Base-by-base conservation (phyloP, 2,329 filamentous ascomycete species). In the Ophiostoma tasmaniense region DNA sequence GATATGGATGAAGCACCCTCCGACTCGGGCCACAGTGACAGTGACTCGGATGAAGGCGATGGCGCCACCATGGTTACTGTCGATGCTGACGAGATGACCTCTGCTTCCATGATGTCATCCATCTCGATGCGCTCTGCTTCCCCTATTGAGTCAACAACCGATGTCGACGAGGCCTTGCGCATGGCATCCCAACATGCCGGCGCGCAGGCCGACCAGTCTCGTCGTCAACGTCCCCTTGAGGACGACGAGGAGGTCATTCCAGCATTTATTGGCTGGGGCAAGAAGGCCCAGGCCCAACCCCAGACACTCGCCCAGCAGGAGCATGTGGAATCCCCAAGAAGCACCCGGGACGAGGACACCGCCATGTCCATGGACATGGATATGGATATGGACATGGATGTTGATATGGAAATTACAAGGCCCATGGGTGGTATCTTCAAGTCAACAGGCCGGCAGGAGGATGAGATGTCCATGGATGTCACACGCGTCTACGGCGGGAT, bases 391-490 rank as follows among this genome's bases (percentile, higher is more conserved):
- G 52, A 61, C 87, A 81, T 85, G 72, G 71, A 76, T 73, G 55
- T 30, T 6, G 55, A 61, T 17, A 75, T 75, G 72, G 77, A 77
- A 37, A 85, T 89, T 75, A 83, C 81, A 6, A 77, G 76, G n/a
- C 79, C 80, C 17, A 73, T 83, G 68, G 81, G 81, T 14, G 78
- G 79, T 1, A 82, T 84, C 66, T 71, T 84, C 45, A 68, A 70
- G 25, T 69, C 45, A 69, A 72, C 7, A 68, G 70, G 20, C 2
- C 68, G 70, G 25, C 70, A 79, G 5, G 82, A 84, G 14, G 81
- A 81, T 14, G 76, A 93, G 52, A 89, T 96, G 83, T 95, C 92
- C 28, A 97, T 98, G 94, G 94, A 98, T 74, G 91, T 97, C 8
- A 97, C 94, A 1, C 87, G 87, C 68, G 91, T 87, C 10, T 82